Evolutionary conservation across 2,329 filamentous ascomycete genomes (phyloP).

Genomic region (Rhinocladiella similis): DNA sequence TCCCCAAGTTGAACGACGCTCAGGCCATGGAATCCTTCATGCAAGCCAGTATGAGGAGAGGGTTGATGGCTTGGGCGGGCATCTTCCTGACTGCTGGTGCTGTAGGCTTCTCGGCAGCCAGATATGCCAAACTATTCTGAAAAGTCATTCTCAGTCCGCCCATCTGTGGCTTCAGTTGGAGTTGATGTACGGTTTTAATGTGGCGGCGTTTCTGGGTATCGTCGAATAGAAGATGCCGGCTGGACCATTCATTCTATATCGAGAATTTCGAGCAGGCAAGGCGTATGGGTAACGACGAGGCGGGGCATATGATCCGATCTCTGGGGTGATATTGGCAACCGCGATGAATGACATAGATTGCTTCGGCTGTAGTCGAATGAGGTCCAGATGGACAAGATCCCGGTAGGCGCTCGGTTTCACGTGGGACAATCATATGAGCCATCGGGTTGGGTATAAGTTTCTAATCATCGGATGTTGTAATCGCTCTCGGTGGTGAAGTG

Average conservation of each 20-base stretch:
- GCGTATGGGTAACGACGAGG: no score
- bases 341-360: no score
- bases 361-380: no score
- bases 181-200: not conserved
- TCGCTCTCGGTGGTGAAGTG: no score
- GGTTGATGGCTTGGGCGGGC: conserved; percentile 33
- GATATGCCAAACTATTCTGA: conserved; percentile 17
- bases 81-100: conserved; percentile 27
- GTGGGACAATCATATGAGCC: no score
- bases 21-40: conserved; percentile 28
- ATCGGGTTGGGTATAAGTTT: no score
- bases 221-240: not conserved
- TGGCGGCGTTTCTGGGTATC: not conserved
- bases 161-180: not conserved
- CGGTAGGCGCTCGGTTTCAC: no score
- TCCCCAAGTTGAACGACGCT: conserved; percentile 30
- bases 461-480: no score
- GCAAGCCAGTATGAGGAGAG: conserved; percentile 31
- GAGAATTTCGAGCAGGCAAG: not conserved
- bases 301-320: no score
- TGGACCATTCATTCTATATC: not conserved
- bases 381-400: no score
- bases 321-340: no score
- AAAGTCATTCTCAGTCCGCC: not conserved
- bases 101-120: conserved; percentile 15